phyloP scores from a whole-genome alignment of 805 yeast genomes.

The Candida loeiensis region DNA sequence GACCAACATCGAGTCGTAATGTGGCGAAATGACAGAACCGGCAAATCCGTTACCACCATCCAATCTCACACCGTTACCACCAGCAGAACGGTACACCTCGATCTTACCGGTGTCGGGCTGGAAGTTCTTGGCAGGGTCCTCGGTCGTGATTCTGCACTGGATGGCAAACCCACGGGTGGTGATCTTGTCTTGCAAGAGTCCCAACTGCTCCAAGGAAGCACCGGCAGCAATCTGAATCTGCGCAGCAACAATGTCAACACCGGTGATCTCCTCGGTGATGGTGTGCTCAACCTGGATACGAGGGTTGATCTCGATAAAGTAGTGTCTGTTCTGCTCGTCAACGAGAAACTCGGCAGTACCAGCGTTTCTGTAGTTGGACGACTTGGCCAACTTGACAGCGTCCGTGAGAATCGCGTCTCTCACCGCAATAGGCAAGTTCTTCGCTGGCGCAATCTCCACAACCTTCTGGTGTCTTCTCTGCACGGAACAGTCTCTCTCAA shows the following conservation, averaged over 20 bases:
- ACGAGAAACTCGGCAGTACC: conserved; percentile 98
- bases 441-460: conserved; percentile 97
- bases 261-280: conserved; percentile 97
- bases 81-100: conserved; percentile 96
- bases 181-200: conserved; percentile 89
- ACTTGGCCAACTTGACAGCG: conserved; percentile 87
- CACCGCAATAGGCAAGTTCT: conserved; percentile 74
- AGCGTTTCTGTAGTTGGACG: conserved; percentile 91
- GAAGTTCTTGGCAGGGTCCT: conserved; percentile 93
- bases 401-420: conserved; percentile 92
- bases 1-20: conserved; percentile 96
- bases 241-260: conserved; percentile 96
- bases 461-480: conserved; percentile 99
- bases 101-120: conserved; percentile 98
- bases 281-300: conserved; percentile 98
- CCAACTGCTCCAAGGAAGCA: conserved; percentile 87
- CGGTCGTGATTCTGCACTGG: conserved; percentile 98
- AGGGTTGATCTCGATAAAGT: conserved; percentile 97
- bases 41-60: conserved; percentile 99
- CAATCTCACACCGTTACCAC: conserved; percentile 98
- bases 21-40: conserved; percentile 94
- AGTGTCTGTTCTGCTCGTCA: conserved; percentile 89
- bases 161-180: conserved; percentile 97
- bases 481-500: conserved; percentile 98
- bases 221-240: conserved; percentile 99